Evolutionary conservation across 768 basidiomycete species (phyloP).

Genomic region (Rubroboletus satanas): DNA sequence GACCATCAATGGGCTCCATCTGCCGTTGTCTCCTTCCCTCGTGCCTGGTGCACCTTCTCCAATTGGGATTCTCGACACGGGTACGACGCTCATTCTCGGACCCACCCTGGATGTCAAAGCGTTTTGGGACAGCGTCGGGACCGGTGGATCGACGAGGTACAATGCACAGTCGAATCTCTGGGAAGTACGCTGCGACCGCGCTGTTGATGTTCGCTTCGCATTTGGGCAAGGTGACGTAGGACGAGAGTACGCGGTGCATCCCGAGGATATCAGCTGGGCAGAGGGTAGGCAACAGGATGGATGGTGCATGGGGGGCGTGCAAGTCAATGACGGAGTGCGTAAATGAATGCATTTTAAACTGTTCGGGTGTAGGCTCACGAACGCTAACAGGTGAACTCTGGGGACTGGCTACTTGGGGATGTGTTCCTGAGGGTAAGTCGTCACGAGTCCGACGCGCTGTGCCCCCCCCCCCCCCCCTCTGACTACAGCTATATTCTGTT

Average conservation of each 20-base stretch:
- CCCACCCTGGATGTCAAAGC: constrained; percentile 49
- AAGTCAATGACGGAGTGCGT: constrained; percentile 47
- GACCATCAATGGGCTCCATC: constrained; percentile 39
- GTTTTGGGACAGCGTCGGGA: constrained; percentile 48
- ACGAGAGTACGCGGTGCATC: constrained; percentile 45
- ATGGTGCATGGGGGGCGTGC: constrained; percentile 58
- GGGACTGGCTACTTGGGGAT: constrained; percentile 62
- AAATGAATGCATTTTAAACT: background rate
- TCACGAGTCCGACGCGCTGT: background rate
- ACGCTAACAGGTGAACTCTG: constrained; percentile 41
- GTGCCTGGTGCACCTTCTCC: constrained; percentile 38
- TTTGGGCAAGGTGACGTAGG: constrained; percentile 37
- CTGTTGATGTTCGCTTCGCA: constrained; percentile 42
- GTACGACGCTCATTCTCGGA: constrained; percentile 54
- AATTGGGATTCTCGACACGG: constrained; percentile 62
- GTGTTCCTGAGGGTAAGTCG: constrained; percentile 48
- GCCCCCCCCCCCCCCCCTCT: background rate
- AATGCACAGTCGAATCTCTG: constrained; percentile 38
- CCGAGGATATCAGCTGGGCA: constrained; percentile 50
- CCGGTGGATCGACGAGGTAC: constrained; percentile 36
- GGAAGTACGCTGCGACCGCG: constrained; percentile 49
- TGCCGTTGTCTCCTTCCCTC: constrained; percentile 45
- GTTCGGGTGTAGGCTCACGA: constrained; percentile 1
- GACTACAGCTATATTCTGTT: constrained; percentile 2
- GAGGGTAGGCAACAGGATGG: constrained; percentile 37